Base-by-base conservation (phyloP, 306 rosid species). In the Ochetophila trinervis region DNA sequence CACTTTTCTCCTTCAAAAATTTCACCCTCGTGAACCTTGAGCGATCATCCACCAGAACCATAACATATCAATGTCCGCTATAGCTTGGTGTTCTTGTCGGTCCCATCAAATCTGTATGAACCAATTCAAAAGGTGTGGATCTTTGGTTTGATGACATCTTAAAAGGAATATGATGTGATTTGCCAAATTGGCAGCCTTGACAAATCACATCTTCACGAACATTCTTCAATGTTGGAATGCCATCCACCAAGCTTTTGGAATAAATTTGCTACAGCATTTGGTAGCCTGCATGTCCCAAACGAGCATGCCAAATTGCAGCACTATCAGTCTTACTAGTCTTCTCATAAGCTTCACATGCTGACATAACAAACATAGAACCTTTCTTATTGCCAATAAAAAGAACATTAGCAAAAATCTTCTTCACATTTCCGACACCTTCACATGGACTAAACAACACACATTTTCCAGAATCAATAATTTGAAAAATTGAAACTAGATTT, bases 91-190 rank as follows among this genome's bases (percentile, higher is more conserved):
- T 62, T 47, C 9, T 20, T 67, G n/a, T n/a, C 27, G 74, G 63
- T 2, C 69, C 52, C 57, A 74, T 61, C 18, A 53, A 32, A 24
- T 67, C 60, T 15, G 60, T 11, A 45, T 67, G 58, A 4, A 74
- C 13, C 15, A 47, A 27, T 14, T 74, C 59, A 4, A 74, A 35
- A 0, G 6, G 16, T 10, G 5, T 42, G 3, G 27, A 18, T 5
- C 18, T 57, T 0, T 6, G 35, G 9, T 44, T n/a, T n/a, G n/a
- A n/a, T n/a, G n/a, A n/a, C n/a, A n/a, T n/a, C n/a, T n/a, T n/a
- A n/a, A n/a, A n/a, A n/a, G n/a, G n/a, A n/a, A n/a, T n/a, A n/a
- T n/a, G n/a, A n/a, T n/a, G n/a, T n/a, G n/a, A n/a, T n/a, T n/a
- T n/a, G n/a, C n/a, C n/a, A n/a, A n/a, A n/a, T n/a, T n/a, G n/a